Evolutionary conservation across 1,284 basidiomycete species (phyloP).

Genomic region (Marasmius sp.): DNA sequence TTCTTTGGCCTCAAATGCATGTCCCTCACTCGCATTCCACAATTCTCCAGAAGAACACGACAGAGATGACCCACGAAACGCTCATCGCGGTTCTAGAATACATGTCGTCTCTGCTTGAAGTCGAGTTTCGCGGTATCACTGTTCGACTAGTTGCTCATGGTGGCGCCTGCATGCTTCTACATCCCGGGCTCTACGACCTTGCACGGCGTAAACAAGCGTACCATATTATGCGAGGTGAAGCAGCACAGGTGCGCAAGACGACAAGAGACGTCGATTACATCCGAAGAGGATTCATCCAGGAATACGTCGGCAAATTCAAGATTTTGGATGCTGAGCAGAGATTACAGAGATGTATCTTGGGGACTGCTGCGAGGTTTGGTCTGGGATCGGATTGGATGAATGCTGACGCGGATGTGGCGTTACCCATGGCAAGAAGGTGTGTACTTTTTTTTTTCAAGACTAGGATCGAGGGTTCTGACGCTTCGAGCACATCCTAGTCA

Average conservation of each 20-base stretch:
- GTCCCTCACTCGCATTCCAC: too few relatives aligned
- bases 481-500: conserved; percentile 20
- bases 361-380: conserved; percentile 48
- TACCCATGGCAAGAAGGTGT: conserved; percentile 62
- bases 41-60: conserved; percentile 16
- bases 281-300: conserved; percentile 53
- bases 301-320: conserved; percentile 45
- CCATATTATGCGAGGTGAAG: conserved; percentile 4
- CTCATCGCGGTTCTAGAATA: conserved; percentile 48
- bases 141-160: conserved; percentile 65
- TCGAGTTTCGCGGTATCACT: conserved; percentile 40
- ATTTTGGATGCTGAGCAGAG: conserved; percentile 49
- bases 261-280: conserved; percentile 70
- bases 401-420: conserved; percentile 61
- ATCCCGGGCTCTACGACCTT: conserved; percentile 41
- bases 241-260: conserved; percentile 36
- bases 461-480: not conserved
- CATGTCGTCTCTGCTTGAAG: conserved; percentile 45
- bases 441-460: conserved; percentile 26
- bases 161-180: conserved; percentile 68
- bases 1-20: too few relatives aligned
- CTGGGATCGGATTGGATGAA: conserved; percentile 75
- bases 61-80: conserved; percentile 24
- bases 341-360: conserved; percentile 51
- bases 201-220: conserved; percentile 28